phyloP scores from a whole-genome alignment of 345 rosid species.

The Citrus medica region DNA sequence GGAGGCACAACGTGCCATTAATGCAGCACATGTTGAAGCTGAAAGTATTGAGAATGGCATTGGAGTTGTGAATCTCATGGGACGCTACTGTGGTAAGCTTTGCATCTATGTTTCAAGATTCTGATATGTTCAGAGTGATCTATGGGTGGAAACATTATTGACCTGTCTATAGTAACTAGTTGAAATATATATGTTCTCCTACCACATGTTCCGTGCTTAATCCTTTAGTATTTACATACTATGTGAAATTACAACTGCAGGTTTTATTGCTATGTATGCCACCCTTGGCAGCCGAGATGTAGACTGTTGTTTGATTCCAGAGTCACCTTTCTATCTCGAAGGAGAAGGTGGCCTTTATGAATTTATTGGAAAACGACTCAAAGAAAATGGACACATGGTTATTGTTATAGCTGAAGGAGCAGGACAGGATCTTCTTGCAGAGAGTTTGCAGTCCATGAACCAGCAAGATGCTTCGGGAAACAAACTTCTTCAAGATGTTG shows the following conservation, averaged over 20 bases:
- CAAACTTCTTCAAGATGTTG: conserved; percentile 77
- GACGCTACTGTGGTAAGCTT: conserved; percentile 75
- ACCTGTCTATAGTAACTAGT: neutral
- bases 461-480: conserved; percentile 84
- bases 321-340: conserved; percentile 87
- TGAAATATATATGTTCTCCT: neutral
- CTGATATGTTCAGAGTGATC: neutral
- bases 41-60: conserved; percentile 71
- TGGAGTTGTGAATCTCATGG: conserved; percentile 92
- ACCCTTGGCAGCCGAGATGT: conserved; percentile 92
- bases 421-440: conserved; percentile 73
- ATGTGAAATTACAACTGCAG: conserved; percentile 27
- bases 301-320: conserved; percentile 93
- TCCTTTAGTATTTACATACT: neutral
- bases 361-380: conserved; percentile 56
- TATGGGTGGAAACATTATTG: conserved; percentile 4
- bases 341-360: conserved; percentile 82
- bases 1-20: conserved; percentile 94
- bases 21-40: conserved; percentile 93
- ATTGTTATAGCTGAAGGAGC: conserved; percentile 91
- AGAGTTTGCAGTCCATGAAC: conserved; percentile 39
- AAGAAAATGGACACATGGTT: conserved; percentile 84
- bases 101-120: neutral
- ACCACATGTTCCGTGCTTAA: neutral
- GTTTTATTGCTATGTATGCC: conserved; percentile 73